These are phyloP conservation scores for Colletotrichum sp. DNA, from an alignment of 2,329 filamentous ascomycete species.

Conservation along the genomic window DNA sequence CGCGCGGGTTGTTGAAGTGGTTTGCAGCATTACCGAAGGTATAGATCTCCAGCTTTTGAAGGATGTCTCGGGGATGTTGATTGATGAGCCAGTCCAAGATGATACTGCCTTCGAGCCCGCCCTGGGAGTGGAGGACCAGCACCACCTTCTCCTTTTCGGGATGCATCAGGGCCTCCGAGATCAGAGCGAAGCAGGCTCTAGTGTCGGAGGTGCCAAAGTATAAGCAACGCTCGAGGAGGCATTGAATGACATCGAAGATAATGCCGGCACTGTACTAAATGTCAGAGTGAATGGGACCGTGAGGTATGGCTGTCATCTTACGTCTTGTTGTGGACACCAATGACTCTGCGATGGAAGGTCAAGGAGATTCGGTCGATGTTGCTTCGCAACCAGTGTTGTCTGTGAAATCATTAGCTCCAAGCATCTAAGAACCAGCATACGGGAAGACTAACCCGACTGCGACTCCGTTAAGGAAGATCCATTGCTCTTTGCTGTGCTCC, in stretches of 20 bases:
- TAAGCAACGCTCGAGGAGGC: slow-evolving; percentile 77
- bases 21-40: slow-evolving; percentile 82
- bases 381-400: slow-evolving; percentile 69
- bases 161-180: slow-evolving; percentile 69
- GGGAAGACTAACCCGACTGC: slow-evolving; percentile 56
- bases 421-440: fast-evolving
- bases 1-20: slow-evolving; percentile 79
- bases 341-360: slow-evolving; percentile 73
- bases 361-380: slow-evolving; percentile 74
- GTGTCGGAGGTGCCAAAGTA: slow-evolving; percentile 74
- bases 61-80: slow-evolving; percentile 69
- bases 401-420: slow-evolving; percentile 25
- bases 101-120: slow-evolving; percentile 74
- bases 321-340: slow-evolving; percentile 79
- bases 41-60: slow-evolving; percentile 75
- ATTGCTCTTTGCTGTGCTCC: slow-evolving; percentile 66
- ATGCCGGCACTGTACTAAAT: slow-evolving; percentile 56
- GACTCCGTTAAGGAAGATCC: slow-evolving; percentile 83
- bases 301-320: not conserved
- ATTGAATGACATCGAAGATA: slow-evolving; percentile 79
- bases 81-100: slow-evolving; percentile 79
- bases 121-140: slow-evolving; percentile 79
- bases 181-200: slow-evolving; percentile 61
- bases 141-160: slow-evolving; percentile 70
- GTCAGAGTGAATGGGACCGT: not conserved